A percentile compares a stretch with the other conserved stretches of the same genome.
Evolutionary conservation across 139 green algal species (phyloP).

Genomic region (Coccomyxa sp.): DNA sequence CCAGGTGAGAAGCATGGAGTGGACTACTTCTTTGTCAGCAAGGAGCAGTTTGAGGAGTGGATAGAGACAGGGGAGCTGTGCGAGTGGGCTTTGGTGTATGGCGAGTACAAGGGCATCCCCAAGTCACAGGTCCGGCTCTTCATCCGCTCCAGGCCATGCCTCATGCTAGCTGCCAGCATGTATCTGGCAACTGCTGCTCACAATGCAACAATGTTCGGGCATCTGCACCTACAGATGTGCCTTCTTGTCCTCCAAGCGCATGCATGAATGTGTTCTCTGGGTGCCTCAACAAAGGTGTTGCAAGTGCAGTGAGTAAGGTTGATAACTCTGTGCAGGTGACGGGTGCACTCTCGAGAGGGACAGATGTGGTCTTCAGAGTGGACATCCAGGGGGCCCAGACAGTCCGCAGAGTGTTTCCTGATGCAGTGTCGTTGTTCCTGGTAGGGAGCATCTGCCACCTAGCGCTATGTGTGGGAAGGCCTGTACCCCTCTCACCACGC

Average conservation of each 20-base stretch:
- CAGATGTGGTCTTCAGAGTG: conserved; percentile 89
- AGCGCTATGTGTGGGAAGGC: neutral
- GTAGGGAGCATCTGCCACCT: conserved; percentile 6
- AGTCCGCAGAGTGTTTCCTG: conserved; percentile 69
- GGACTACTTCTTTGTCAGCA: conserved; percentile 93
- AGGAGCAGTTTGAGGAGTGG: conserved; percentile 84
- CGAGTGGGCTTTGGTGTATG: conserved; percentile 95
- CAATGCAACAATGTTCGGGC: too few species aligned
- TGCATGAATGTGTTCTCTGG: too few species aligned
- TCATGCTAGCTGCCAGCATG: too few species aligned
- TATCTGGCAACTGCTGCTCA: too few species aligned
- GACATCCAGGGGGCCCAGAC: conserved; percentile 90
- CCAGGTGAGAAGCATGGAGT: conserved; percentile 78
- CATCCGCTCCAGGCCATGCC: too few species aligned
- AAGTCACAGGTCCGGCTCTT: conserved; percentile 43
- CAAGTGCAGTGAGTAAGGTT: too few species aligned
- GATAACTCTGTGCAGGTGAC: conserved; percentile 53
- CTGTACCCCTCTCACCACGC: neutral
- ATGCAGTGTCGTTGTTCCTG: conserved; percentile 84
- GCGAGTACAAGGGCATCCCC: conserved; percentile 95
- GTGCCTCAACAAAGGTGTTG: too few species aligned
- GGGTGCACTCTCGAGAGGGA: conserved; percentile 58
- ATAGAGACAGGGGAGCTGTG: conserved; percentile 73
- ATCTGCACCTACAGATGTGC: too few species aligned
- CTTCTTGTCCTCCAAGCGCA: too few species aligned